Evolutionary conservation across 768 basidiomycete genomes (phyloP).

Genomic region (Solioccasus polychromus): DNA sequence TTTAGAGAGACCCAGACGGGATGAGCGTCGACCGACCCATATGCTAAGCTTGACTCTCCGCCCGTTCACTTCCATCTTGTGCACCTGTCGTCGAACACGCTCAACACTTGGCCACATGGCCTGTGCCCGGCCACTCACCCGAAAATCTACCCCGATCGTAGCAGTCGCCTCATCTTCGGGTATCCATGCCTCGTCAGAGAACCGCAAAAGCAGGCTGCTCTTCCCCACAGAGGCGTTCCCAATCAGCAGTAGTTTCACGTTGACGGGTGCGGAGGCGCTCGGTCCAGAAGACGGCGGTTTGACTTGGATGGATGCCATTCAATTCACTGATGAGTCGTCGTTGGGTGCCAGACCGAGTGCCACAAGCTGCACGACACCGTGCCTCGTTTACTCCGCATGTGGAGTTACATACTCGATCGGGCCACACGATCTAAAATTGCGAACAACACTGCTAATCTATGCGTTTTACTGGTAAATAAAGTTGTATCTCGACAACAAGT

Average conservation of each 20-base stretch:
- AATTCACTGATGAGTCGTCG: neutral
- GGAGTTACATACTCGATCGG: conserved; percentile 21
- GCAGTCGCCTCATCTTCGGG: conserved; percentile 87
- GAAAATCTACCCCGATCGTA: conserved; percentile 83
- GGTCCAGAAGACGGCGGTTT: conserved; percentile 24
- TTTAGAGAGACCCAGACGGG: neutral
- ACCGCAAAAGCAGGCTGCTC: conserved; percentile 87
- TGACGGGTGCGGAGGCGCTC: conserved; percentile 40
- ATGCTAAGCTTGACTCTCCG: conserved; percentile 91
- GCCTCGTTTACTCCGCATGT: conserved; percentile 22
- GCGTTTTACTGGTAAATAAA: conserved; percentile 66
- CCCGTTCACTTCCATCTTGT: conserved; percentile 83
- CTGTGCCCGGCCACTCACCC: conserved; percentile 47
- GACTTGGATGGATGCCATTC: conserved; percentile 22
- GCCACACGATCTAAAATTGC: neutral
- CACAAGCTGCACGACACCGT: neutral
- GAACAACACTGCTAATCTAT: conserved; percentile 7
- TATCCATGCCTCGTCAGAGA: conserved; percentile 95
- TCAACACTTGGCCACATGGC: neutral
- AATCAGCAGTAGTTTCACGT: conserved; percentile 81
- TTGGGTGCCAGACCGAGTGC: neutral
- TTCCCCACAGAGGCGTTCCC: conserved; percentile 92
- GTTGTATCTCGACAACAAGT: conserved; percentile 83
- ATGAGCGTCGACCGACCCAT: conserved; percentile 67
- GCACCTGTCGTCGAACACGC: conserved; percentile 49